Percentiles rank a stretch among this genome's conserved stretches.
Evolutionary conservation across 371 early-diverging fungal genomes (phyloP).

Genomic region (Cokeromyces recurvatus): DNA sequence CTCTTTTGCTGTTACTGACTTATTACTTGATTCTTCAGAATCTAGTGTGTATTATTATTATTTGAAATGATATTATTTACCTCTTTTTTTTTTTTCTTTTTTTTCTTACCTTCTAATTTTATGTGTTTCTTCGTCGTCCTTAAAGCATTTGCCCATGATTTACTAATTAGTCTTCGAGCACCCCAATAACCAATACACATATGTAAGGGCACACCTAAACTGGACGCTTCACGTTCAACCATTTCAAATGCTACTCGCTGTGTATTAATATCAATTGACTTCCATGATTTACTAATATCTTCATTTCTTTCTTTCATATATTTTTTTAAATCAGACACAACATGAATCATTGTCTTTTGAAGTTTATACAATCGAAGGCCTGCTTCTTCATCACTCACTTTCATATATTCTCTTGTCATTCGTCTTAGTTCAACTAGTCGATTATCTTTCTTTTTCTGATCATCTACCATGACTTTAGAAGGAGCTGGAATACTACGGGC

Average conservation of each 20-base stretch:
- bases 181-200: conserved; percentile 19
- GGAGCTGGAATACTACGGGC: conserved; percentile 15
- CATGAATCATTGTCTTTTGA: conserved; percentile 19
- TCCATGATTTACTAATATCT: conserved; percentile 12
- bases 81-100: too few relatives aligned
- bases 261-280: conserved; percentile 11
- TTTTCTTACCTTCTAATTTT: too few relatives aligned
- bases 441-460: conserved; percentile 18
- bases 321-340: conserved; percentile 14
- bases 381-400: conserved; percentile 15
- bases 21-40: too few relatives aligned
- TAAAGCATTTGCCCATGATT: conserved; percentile 19
- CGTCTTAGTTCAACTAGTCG: conserved; percentile 8
- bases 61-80: not conserved
- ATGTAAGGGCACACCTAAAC: conserved; percentile 14
- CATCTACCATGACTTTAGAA: conserved; percentile 9
- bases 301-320: conserved; percentile 6
- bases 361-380: conserved; percentile 10
- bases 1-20: too few relatives aligned
- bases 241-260: conserved; percentile 17
- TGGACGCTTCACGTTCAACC: conserved; percentile 13
- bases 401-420: conserved; percentile 8
- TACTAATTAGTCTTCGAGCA: conserved; percentile 13
- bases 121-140: conserved; percentile 15
- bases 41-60: not conserved